Evolutionary conservation across 495 filamentous ascomycete genomes (phyloP).

Genomic region (Penicillium fimorum): DNA sequence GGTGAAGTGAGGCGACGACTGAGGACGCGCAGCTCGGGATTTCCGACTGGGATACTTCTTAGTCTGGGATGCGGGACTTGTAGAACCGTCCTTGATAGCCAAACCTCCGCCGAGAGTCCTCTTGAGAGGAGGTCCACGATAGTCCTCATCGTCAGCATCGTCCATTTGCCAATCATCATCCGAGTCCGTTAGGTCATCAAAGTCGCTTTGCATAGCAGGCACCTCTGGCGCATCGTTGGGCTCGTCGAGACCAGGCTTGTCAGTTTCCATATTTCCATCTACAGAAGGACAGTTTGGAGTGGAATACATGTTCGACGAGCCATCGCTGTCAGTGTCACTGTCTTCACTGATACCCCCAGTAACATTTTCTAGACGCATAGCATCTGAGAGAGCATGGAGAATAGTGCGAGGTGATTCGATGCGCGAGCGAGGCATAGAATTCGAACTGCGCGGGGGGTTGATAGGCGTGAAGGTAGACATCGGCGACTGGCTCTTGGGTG

Average conservation of each 20-base stretch:
- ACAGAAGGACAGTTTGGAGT: conserved; percentile 1
- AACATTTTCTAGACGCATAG: background rate
- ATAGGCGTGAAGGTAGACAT: conserved; percentile 33
- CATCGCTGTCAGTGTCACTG: conserved; percentile 17
- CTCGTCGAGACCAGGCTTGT: background rate
- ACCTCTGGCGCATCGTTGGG: conserved; percentile 1
- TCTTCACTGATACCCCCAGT: conserved; percentile 7
- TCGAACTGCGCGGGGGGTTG: conserved; percentile 33
- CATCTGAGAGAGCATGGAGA: conserved; percentile 2
- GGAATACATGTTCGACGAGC: conserved; percentile 6
- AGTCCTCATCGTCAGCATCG: conserved; percentile 25
- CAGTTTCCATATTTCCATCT: background rate
- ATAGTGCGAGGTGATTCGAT: conserved; percentile 15
- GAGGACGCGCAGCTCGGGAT: background rate
- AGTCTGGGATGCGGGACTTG: background rate
- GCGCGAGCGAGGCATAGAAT: conserved; percentile 5
- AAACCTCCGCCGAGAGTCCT: no score
- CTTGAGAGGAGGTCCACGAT: conserved; percentile 4
- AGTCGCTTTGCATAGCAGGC: conserved; percentile 1
- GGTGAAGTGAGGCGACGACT: conserved; percentile 12
- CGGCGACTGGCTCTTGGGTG: conserved; percentile 28
- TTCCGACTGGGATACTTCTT: conserved; percentile 14
- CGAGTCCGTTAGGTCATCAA: conserved; percentile 1
- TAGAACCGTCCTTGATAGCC: background rate
- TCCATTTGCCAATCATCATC: conserved; percentile 15